Evolutionary conservation across 306 rosid genomes (phyloP).

Genomic region (Pterocarpus macrocarpus): DNA sequence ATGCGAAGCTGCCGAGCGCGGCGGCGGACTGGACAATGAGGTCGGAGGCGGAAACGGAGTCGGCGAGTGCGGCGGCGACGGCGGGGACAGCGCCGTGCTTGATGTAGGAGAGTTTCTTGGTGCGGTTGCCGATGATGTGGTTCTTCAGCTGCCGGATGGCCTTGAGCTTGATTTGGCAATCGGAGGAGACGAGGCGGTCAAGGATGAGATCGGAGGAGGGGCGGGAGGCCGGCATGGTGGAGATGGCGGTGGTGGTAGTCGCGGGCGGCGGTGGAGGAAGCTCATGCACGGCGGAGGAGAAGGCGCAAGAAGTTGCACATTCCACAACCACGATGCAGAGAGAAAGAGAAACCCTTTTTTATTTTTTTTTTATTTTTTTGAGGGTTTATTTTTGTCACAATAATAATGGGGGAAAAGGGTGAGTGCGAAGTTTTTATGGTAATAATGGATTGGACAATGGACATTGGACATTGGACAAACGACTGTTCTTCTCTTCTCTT

Average conservation of each 20-base stretch:
- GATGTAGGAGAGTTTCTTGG: slow-evolving; percentile 72
- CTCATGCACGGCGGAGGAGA: slow-evolving; percentile 51
- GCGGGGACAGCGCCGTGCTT: slow-evolving; percentile 69
- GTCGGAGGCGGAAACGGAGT: slow-evolving; percentile 49
- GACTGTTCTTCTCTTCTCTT: neutral
- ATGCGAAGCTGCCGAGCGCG: slow-evolving; percentile 72
- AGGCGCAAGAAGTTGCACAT: slow-evolving; percentile 37
- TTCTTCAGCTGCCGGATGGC: slow-evolving; percentile 77
- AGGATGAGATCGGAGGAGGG: slow-evolving; percentile 57
- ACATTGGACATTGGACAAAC: neutral
- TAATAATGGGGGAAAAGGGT: neutral
- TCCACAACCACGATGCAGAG: slow-evolving; percentile 35
- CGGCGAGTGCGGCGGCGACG: slow-evolving; percentile 44
- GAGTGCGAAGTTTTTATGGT: neutral
- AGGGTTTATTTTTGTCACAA: neutral
- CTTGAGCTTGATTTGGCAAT: slow-evolving; percentile 62
- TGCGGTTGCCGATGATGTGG: slow-evolving; percentile 76
- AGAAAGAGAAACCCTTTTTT: slow-evolving; percentile 22
- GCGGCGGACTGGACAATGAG: slow-evolving; percentile 79
- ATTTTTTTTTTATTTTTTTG: neutral
- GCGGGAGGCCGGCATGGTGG: slow-evolving; percentile 59
- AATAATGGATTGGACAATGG: neutral
- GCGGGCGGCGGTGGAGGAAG: slow-evolving; percentile 34
- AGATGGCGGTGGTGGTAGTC: neutral
- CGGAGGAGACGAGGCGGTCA: slow-evolving; percentile 59